phyloP scores from a whole-genome alignment of 2,329 filamentous ascomycete species.

The Trichoderma sp. region DNA sequence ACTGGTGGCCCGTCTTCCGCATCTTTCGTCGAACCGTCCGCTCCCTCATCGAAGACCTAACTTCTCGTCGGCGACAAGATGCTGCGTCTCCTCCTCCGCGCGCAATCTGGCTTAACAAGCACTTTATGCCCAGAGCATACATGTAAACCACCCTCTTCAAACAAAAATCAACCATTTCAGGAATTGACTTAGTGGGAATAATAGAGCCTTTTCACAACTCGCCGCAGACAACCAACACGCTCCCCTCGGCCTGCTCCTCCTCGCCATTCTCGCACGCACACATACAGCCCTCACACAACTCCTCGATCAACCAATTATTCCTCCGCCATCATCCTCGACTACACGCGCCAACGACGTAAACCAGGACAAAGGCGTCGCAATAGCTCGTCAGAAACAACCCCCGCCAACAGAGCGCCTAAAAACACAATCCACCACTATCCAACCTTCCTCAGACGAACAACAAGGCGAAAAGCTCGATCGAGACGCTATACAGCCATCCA shows the following conservation, averaged over 20 bases:
- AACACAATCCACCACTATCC: neutral
- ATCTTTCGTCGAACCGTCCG: conserved; percentile 66
- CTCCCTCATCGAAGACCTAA: conserved; percentile 44
- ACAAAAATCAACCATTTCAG: too few relatives aligned
- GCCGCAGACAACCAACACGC: conserved; percentile 72
- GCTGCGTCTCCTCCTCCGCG: neutral
- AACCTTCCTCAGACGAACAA: neutral
- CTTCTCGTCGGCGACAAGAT: neutral
- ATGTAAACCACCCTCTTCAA: too few relatives aligned
- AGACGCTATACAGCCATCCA: neutral
- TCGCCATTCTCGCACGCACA: conserved; percentile 62
- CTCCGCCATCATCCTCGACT: neutral
- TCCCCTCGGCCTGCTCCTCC: conserved; percentile 65
- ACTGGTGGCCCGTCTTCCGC: conserved; percentile 77
- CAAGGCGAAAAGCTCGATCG: neutral
- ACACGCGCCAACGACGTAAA: neutral
- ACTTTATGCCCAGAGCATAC: conserved; percentile 37
- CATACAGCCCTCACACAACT: conserved; percentile 44
- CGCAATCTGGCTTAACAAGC: conserved; percentile 32
- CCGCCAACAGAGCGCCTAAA: neutral
- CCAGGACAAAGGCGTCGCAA: conserved; percentile 30
- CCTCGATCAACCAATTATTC: conserved; percentile 22
- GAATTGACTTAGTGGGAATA: neutral
- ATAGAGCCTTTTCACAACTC: conserved; percentile 65
- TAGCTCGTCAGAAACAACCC: conserved; percentile 30